These are phyloP conservation scores for Hymenotorrendiella dingleyae DNA, from an alignment of 2,329 filamentous ascomycete genomes.

Conservation along the genomic window DNA sequence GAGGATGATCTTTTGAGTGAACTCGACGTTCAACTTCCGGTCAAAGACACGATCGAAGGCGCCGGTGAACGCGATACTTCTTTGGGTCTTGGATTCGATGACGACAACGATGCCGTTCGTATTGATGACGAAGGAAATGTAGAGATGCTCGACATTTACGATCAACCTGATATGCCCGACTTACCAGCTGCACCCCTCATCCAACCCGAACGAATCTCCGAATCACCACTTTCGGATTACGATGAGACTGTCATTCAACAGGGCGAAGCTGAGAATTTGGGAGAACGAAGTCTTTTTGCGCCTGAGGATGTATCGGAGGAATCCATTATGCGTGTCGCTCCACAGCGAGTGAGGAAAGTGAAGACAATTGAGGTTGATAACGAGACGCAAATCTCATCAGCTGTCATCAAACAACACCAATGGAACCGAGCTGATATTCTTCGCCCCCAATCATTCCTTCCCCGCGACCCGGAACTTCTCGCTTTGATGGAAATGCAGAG, in stretches of 20 bases:
- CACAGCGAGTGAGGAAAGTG: conserved; percentile 71
- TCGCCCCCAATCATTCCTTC: conserved; percentile 74
- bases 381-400: conserved; percentile 69
- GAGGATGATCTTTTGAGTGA: conserved; percentile 66
- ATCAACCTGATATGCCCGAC: conserved; percentile 48
- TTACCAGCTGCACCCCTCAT: conserved; percentile 44
- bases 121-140: conserved; percentile 62
- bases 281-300: conserved; percentile 54
- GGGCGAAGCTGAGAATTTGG: conserved; percentile 45
- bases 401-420: conserved; percentile 80
- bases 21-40: conserved; percentile 49
- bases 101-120: conserved; percentile 44
- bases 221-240: conserved; percentile 65
- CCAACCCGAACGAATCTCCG: conserved; percentile 56
- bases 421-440: conserved; percentile 81
- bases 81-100: conserved; percentile 43
- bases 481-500: conserved; percentile 89
- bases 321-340: conserved; percentile 58
- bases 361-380: conserved; percentile 75
- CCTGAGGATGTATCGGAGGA: conserved; percentile 48
- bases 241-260: conserved; percentile 57
- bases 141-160: conserved; percentile 54
- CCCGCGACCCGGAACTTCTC: conserved; percentile 78
- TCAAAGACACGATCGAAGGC: conserved; percentile 47
- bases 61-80: conserved; percentile 48